phyloP scores from a whole-genome alignment of 2,329 filamentous ascomycete species.

The Penicillium sp. region DNA sequence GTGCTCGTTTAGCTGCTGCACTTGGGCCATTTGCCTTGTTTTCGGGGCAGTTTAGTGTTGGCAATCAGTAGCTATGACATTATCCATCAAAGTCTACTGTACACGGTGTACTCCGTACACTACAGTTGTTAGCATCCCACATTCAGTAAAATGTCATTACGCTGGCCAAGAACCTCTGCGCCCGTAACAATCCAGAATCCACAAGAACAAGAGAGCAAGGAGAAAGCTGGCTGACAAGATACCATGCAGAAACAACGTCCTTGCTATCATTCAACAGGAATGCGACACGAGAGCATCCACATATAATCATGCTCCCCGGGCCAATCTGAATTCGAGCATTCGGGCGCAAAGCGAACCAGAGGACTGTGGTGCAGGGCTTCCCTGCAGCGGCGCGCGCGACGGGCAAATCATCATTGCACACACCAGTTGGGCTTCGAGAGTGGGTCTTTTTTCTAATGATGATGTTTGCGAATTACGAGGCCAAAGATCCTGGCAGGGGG shows the following conservation, averaged over 20 bases:
- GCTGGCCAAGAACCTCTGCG: neutral
- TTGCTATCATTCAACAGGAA: conserved; percentile 2
- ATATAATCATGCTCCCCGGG: neutral
- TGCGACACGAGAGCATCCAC: conserved; percentile 8
- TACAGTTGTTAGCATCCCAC: neutral
- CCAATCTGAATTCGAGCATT: conserved; percentile 20
- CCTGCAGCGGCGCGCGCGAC: conserved; percentile 17
- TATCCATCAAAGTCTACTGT: neutral
- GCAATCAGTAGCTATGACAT: neutral
- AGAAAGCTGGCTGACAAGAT: neutral
- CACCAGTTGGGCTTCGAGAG: conserved; percentile 22
- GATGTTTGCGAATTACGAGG: conserved; percentile 23
- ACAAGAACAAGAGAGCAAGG: neutral
- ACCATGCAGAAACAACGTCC: neutral
- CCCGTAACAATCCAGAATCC: neutral
- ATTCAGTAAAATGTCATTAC: neutral
- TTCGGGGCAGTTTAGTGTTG: neutral
- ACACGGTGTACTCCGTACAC: too few relatives aligned
- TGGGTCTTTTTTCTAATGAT: conserved; percentile 23
- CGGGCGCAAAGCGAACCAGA: conserved; percentile 17
- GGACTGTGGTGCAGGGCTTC: conserved; percentile 16
- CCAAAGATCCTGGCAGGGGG: conserved; percentile 13
- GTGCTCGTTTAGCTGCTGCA: neutral
- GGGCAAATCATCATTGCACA: conserved; percentile 31
- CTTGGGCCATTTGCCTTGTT: neutral